A percentile compares a stretch with the other conserved stretches of the same genome.
These are phyloP conservation scores for Eruca vesicaria DNA, from an alignment of 441 rosid genomes.

Conservation along the genomic window DNA sequence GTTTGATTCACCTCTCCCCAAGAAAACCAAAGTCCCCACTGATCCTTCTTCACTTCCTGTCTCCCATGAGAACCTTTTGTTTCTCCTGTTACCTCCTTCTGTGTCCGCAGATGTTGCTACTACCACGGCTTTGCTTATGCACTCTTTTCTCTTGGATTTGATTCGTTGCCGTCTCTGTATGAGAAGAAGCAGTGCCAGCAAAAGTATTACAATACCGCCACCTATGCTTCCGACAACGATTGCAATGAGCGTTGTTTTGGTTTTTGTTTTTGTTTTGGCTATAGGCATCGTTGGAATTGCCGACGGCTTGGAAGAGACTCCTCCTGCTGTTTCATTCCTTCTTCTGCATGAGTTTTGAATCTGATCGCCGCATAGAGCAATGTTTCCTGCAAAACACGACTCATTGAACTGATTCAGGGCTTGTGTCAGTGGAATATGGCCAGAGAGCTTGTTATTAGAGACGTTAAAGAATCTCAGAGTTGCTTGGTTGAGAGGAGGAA, in stretches of 20 bases:
- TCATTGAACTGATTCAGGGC: conserved; percentile 59
- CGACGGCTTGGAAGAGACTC: conserved; percentile 41
- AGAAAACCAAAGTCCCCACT: conserved; percentile 60
- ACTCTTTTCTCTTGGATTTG: conserved; percentile 27
- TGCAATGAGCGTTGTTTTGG: conserved; percentile 31
- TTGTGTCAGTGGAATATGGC: conserved; percentile 56
- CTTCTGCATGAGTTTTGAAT: conserved; percentile 45
- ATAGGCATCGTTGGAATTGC: not conserved
- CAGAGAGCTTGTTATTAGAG: conserved; percentile 63
- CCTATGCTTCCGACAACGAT: conserved; percentile 36
- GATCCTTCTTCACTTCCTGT: conserved; percentile 33
- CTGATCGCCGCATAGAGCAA: conserved; percentile 60
- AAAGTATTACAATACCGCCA: conserved; percentile 38
- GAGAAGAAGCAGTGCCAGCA: conserved; percentile 30
- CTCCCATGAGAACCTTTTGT: conserved; percentile 65
- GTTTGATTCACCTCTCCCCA: conserved; percentile 67
- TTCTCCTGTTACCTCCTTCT: conserved; percentile 39
- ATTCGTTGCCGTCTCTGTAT: conserved; percentile 3
- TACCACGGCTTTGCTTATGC: conserved; percentile 3
- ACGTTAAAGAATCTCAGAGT: conserved; percentile 67
- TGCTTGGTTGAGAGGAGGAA: conserved; percentile 70
- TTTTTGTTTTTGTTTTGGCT: not conserved
- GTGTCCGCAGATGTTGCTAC: not conserved
- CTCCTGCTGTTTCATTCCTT: conserved; percentile 16
- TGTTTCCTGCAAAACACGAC: conserved; percentile 52